phyloP scores from a whole-genome alignment of 1,284 basidiomycete species.

The Leccinum pallidistipes region DNA sequence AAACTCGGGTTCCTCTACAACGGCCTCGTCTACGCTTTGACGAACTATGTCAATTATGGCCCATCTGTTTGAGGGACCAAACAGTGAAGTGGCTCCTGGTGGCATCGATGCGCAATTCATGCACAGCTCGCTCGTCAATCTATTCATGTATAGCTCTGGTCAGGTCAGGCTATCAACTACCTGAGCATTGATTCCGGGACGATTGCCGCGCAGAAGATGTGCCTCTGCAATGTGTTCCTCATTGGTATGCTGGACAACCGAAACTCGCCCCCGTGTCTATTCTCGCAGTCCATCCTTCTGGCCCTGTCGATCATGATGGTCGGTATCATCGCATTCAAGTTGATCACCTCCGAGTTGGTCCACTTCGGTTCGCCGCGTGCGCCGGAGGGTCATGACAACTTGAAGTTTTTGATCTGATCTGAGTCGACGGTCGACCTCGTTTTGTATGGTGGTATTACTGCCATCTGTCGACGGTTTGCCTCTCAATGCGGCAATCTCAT shows the following conservation, averaged over 20 bases:
- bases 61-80: conserved; percentile 58
- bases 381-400: background rate
- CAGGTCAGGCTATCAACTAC: conserved; percentile 61
- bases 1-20: conserved; percentile 70
- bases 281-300: background rate
- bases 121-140: background rate
- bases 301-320: background rate
- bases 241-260: background rate
- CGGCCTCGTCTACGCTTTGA: conserved; percentile 86
- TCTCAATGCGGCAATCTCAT: too few species aligned
- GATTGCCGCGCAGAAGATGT: background rate
- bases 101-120: conserved; percentile 38
- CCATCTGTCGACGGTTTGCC: too few species aligned
- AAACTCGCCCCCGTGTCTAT: background rate
- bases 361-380: background rate
- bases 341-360: background rate
- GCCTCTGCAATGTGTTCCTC: background rate
- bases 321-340: background rate
- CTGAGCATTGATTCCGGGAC: background rate
- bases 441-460: background rate
- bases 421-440: background rate
- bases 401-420: conserved; percentile 14
- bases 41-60: conserved; percentile 70
- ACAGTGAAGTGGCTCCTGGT: conserved; percentile 50
- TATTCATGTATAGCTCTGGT: conserved; percentile 37